These are phyloP conservation scores for Phytophthora sp. DNA, from an alignment of 352 stramenopile species.

Conservation along the genomic window DNA sequence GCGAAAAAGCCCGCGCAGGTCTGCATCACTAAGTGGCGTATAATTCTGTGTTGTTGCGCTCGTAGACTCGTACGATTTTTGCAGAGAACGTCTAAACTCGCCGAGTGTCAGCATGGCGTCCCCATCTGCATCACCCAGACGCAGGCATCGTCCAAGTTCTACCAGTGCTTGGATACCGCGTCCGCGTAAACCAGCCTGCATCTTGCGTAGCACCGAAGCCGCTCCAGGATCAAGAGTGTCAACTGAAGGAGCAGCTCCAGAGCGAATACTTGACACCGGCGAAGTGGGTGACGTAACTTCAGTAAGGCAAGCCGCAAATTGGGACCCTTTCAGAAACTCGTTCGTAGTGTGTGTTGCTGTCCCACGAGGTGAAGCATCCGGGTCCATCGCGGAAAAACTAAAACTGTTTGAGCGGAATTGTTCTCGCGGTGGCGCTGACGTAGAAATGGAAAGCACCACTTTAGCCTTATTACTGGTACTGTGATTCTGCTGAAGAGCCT, in stretches of 20 bases:
- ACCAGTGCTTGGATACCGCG: slow-evolving; percentile 72
- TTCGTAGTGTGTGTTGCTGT: slow-evolving; percentile 44
- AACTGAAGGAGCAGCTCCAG: slow-evolving; percentile 1
- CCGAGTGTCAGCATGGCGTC: slow-evolving; percentile 67
- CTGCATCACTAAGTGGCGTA: slow-evolving; percentile 59
- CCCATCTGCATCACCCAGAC: slow-evolving; percentile 71
- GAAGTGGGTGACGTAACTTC: slow-evolving; percentile 45
- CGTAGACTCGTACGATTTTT: slow-evolving; percentile 43
- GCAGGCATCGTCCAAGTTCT: slow-evolving; percentile 67
- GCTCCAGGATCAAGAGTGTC: slow-evolving; percentile 57
- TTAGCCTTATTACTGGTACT: slow-evolving; percentile 22
- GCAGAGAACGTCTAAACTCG: slow-evolving; percentile 81
- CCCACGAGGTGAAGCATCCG: slow-evolving; percentile 43
- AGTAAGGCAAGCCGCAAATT: slow-evolving; percentile 68
- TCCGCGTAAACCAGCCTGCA: slow-evolving; percentile 50
- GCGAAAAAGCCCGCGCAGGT: slow-evolving; percentile 77
- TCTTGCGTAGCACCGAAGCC: slow-evolving; percentile 57
- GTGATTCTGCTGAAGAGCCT: slow-evolving; percentile 59
- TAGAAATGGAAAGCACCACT: slow-evolving; percentile 40
- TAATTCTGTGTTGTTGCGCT: slow-evolving; percentile 12
- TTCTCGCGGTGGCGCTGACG: slow-evolving; percentile 23
- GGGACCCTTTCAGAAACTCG: slow-evolving; percentile 73
- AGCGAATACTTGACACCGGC: slow-evolving; percentile 15
- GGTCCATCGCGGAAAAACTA: slow-evolving; percentile 9
- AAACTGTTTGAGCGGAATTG: slow-evolving; percentile 20